A percentile compares a stretch with the other conserved stretches of the same genome.
Conservation (phyloP, 2,329 filamentous ascomycete genomes). For the Alternaria dauci region DNA sequence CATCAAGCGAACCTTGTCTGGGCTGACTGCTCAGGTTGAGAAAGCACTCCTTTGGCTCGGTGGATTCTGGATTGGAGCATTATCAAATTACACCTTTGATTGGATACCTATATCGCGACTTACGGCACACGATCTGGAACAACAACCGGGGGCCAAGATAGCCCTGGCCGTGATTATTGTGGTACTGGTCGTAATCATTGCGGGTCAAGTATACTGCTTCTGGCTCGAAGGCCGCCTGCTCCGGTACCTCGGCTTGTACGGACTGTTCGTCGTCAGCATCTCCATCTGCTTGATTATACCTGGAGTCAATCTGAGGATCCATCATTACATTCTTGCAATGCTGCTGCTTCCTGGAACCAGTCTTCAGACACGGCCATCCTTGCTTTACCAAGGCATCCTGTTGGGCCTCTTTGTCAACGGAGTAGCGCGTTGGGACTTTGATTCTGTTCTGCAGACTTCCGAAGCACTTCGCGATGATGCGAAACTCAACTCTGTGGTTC, state of each 20-base stretch:
- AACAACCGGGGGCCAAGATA: conserved; percentile 86
- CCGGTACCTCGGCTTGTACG: conserved; percentile 80
- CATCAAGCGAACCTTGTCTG: conserved; percentile 74
- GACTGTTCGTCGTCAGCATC: conserved; percentile 70
- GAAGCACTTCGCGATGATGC: conserved; percentile 68
- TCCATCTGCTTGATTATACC: conserved; percentile 76
- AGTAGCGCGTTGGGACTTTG: conserved; percentile 50
- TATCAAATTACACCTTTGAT: conserved; percentile 94
- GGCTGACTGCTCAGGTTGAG: conserved; percentile 81
- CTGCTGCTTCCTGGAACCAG: conserved; percentile 47
- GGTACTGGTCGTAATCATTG: conserved; percentile 70
- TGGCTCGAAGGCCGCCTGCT: conserved; percentile 82
- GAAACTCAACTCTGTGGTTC: conserved; percentile 67
- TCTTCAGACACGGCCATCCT: conserved; percentile 46
- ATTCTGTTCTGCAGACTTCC: conserved; percentile 80
- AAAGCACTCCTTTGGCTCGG: conserved; percentile 91
- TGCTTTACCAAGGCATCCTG: conserved; percentile 48
- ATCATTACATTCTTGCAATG: conserved; percentile 67
- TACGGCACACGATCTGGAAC: conserved; percentile 83
- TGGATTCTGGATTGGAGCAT: conserved; percentile 84
- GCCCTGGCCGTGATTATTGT: conserved; percentile 81
- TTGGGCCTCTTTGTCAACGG: conserved; percentile 51
- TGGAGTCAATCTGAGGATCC: conserved; percentile 81
- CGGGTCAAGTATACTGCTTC: conserved; percentile 85
- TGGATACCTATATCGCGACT: conserved; percentile 91